These are phyloP conservation scores for Hymenoscyphus repandus DNA, from an alignment of 2,329 filamentous ascomycete genomes.

Conservation along the genomic window DNA sequence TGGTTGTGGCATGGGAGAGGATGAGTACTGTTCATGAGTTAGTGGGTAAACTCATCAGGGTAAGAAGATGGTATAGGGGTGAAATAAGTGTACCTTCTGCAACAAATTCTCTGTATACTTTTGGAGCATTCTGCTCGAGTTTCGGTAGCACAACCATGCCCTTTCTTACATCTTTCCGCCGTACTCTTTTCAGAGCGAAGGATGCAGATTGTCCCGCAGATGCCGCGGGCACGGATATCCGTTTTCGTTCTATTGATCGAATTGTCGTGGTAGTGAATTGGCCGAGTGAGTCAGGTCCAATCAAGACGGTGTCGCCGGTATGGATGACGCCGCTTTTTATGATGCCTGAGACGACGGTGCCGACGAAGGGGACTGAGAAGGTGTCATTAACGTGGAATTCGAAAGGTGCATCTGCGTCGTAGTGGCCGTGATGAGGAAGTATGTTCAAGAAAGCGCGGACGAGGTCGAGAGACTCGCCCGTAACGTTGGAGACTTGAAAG, in stretches of 20 bases:
- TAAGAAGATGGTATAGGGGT: background rate
- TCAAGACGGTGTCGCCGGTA: slow-evolving; percentile 79
- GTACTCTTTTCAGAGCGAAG: slow-evolving; percentile 82
- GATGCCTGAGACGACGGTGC: slow-evolving; percentile 92
- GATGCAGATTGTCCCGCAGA: slow-evolving; percentile 89
- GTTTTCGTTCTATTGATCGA: slow-evolving; percentile 89
- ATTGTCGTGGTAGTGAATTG: slow-evolving; percentile 85
- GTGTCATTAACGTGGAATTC: slow-evolving; percentile 97
- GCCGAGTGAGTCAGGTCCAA: slow-evolving; percentile 86
- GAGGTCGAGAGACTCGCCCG: slow-evolving; percentile 82
- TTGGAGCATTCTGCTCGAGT: slow-evolving; percentile 63
- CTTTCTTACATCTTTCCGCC: slow-evolving; percentile 89
- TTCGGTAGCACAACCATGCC: slow-evolving; percentile 96
- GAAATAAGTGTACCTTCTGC: slow-evolving; percentile 59
- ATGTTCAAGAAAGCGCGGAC: slow-evolving; percentile 94
- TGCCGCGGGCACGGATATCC: slow-evolving; percentile 80
- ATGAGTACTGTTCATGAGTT: slow-evolving; percentile 70
- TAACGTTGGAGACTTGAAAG: slow-evolving; percentile 98
- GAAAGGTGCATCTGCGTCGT: slow-evolving; percentile 80
- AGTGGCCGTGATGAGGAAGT: slow-evolving; percentile 87
- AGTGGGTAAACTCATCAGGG: slow-evolving; percentile 9
- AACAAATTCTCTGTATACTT: slow-evolving; percentile 70
- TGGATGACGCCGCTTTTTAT: slow-evolving; percentile 85
- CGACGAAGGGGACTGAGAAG: slow-evolving; percentile 95
- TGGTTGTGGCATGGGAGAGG: slow-evolving; percentile 91